Conservation (phyloP, 306 rosid genomes). For the Dalbergia oliveri region DNA sequence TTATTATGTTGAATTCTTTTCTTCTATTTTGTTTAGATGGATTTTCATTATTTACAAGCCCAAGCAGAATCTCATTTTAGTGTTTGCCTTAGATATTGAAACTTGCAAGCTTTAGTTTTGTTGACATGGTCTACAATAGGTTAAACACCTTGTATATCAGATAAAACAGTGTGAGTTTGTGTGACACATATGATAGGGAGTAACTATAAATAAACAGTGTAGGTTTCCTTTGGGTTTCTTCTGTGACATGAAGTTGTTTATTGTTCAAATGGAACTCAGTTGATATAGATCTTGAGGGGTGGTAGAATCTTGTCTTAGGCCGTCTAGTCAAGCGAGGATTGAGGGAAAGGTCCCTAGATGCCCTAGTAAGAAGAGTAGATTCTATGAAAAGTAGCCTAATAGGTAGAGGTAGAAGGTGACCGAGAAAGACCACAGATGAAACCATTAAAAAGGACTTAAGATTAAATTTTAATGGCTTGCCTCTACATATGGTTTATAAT, state of each 20-base stretch:
- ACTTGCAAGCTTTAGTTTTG: constrained; percentile 24
- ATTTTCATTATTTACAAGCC: neutral
- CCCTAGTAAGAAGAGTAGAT: neutral
- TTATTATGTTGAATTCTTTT: neutral
- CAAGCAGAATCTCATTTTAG: neutral
- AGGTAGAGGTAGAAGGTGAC: neutral
- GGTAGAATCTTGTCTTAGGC: neutral
- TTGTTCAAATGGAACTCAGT: constrained; percentile 13
- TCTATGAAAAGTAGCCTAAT: neutral
- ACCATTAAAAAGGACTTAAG: neutral
- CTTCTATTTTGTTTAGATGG: neutral
- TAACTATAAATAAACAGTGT: neutral
- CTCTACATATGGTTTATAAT: neutral
- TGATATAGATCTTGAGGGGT: constrained; percentile 23
- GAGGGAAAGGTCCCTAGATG: neutral
- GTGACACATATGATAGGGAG: too few species aligned
- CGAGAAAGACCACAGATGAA: neutral
- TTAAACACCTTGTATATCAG: constrained; percentile 22
- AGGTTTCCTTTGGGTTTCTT: constrained; percentile 36
- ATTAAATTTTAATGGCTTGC: neutral
- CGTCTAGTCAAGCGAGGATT: neutral
- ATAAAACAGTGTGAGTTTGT: constrained; percentile 5
- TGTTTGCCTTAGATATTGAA: constrained; percentile 29
- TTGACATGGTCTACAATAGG: neutral
- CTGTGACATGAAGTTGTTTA: constrained; percentile 26